Percentiles rank a stretch among this genome's conserved stretches.
phyloP scores from a whole-genome alignment of 768 basidiomycete genomes.

The Terana coerulea region DNA sequence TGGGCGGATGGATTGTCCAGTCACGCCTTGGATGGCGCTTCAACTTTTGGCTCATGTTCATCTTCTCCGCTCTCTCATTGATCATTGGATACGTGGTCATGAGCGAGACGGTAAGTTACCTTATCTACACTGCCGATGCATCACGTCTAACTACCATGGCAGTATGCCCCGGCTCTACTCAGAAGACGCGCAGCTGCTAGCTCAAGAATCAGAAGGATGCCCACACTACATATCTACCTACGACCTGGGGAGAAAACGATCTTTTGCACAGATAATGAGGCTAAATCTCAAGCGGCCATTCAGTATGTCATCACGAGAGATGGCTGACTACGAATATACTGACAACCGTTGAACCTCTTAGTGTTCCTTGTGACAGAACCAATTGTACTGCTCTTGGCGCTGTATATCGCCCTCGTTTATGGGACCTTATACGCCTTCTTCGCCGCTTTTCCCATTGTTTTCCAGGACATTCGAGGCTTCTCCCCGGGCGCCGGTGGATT shows the following conservation, averaged over 20 bases:
- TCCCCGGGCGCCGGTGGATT: slow-evolving; percentile 53
- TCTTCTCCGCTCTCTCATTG: slow-evolving; percentile 44
- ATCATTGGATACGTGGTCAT: slow-evolving; percentile 43
- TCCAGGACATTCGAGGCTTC: slow-evolving; percentile 50
- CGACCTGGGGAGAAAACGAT: slow-evolving; percentile 43
- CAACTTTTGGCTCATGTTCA: slow-evolving; percentile 64
- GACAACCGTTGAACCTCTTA: slow-evolving; percentile 18
- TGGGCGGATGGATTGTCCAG: slow-evolving; percentile 58
- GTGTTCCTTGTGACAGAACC: slow-evolving; percentile 61
- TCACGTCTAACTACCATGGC: not conserved
- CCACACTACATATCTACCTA: slow-evolving; percentile 46
- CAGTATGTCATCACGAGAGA: slow-evolving; percentile 30
- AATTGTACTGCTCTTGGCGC: slow-evolving; percentile 53
- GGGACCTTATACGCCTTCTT: slow-evolving; percentile 63
- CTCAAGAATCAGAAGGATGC: slow-evolving; percentile 35
- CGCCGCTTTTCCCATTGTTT: slow-evolving; percentile 58
- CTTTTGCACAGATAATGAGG: slow-evolving; percentile 39
- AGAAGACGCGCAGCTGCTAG: slow-evolving; percentile 43
- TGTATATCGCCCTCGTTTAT: slow-evolving; percentile 63
- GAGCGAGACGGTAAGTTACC: slow-evolving; percentile 50
- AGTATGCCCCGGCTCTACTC: slow-evolving; percentile 62
- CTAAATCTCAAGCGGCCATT: slow-evolving; percentile 55
- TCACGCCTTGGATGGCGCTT: slow-evolving; percentile 55
- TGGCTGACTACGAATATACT: not conserved
- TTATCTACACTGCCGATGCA: not conserved